Evolutionary conservation across 805 yeast species (phyloP).

Genomic region (Candida ulmi): DNA sequence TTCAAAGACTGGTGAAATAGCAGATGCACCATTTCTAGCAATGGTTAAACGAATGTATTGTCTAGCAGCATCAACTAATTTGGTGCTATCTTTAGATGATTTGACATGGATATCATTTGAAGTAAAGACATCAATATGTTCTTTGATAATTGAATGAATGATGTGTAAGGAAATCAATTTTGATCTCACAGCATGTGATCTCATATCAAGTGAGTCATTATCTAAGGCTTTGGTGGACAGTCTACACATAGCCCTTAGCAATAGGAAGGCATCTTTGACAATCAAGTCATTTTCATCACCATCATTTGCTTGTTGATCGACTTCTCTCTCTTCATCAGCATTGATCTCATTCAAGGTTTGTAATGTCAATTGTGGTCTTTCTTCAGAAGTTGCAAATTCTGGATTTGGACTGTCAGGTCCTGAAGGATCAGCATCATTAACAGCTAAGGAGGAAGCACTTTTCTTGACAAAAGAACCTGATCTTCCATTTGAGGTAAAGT

Average conservation of each 20-base stretch:
- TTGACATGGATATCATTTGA: constrained; percentile 51
- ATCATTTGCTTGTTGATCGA: constrained; percentile 40
- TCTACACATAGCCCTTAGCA: constrained; percentile 93
- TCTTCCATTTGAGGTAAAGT: neutral
- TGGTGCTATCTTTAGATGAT: constrained; percentile 47
- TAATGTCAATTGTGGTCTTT: constrained; percentile 44
- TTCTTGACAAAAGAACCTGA: constrained; percentile 10
- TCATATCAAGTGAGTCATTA: constrained; percentile 69
- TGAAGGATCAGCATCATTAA: constrained; percentile 5
- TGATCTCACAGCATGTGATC: constrained; percentile 89
- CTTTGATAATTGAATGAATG: constrained; percentile 77
- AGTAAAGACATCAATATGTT: constrained; percentile 77
- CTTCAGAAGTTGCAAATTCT: constrained; percentile 22
- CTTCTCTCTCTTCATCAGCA: constrained; percentile 50
- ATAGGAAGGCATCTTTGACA: constrained; percentile 86
- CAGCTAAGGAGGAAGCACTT: constrained; percentile 12
- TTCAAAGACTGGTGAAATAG: constrained; percentile 87
- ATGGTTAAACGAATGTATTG: constrained; percentile 79
- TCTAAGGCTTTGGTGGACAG: constrained; percentile 83
- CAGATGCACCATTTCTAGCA: constrained; percentile 89
- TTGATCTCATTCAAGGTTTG: constrained; percentile 52
- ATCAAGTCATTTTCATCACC: constrained; percentile 59
- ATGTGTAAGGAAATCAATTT: constrained; percentile 84
- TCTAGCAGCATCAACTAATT: constrained; percentile 73
- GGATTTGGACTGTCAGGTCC: neutral